Evolutionary conservation across 768 basidiomycete species (phyloP).

Genomic region (Naematelia encephala): DNA sequence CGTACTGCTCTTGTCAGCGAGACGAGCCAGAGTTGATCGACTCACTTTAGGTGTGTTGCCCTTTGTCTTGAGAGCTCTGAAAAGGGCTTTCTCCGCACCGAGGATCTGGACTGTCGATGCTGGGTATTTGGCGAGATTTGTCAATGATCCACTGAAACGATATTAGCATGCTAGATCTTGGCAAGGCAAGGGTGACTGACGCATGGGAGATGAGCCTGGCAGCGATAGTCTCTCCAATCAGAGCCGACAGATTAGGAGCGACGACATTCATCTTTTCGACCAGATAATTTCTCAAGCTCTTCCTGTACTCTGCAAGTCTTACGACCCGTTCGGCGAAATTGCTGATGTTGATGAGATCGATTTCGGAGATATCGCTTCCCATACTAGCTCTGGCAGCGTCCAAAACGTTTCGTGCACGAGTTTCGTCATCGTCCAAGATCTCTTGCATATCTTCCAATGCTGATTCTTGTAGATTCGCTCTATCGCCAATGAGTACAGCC

Average conservation of each 20-base stretch:
- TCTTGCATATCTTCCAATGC: slow-evolving; percentile 73
- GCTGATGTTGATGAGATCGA: slow-evolving; percentile 93
- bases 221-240: slow-evolving; percentile 87
- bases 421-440: slow-evolving; percentile 77
- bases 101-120: slow-evolving; percentile 97
- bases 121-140: slow-evolving; percentile 96
- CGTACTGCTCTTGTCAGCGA: slow-evolving; percentile 63
- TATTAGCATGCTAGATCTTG: not conserved
- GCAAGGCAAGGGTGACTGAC: slow-evolving; percentile 22
- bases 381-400: slow-evolving; percentile 92
- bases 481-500: slow-evolving; percentile 83
- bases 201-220: slow-evolving; percentile 92
- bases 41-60: slow-evolving; percentile 93
- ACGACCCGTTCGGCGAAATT: slow-evolving; percentile 86
- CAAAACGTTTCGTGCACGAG: slow-evolving; percentile 84
- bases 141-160: slow-evolving; percentile 66
- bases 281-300: slow-evolving; percentile 78
- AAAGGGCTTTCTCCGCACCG: slow-evolving; percentile 96
- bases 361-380: slow-evolving; percentile 83
- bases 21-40: slow-evolving; percentile 3
- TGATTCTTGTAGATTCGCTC: slow-evolving; percentile 64
- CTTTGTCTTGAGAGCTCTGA: slow-evolving; percentile 96
- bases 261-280: slow-evolving; percentile 97
- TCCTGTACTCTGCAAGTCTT: slow-evolving; percentile 89
- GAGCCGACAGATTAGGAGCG: slow-evolving; percentile 84